Evolutionary conservation across 2,329 filamentous ascomycete species (phyloP), one percentile per base, ranked within the genome.

Genomic region (Penicillium sp.): DNA sequence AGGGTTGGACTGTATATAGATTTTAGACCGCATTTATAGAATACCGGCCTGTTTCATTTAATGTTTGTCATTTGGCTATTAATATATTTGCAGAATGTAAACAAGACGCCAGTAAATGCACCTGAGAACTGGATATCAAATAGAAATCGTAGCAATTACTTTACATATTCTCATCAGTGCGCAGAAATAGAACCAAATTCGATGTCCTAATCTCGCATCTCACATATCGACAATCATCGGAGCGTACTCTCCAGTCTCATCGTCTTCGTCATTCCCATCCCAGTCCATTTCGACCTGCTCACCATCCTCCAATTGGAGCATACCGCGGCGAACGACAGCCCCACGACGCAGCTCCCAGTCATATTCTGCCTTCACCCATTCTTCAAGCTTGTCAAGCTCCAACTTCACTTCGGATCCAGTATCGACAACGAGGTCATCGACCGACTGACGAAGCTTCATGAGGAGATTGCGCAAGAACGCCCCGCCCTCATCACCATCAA

Each of bases 241-340:
- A 28, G 81, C 81, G 71, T 81, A 84, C 57, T 84, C 81, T 10
- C 81, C 81, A 12, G 73, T 76, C 64, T 84, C 81, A 44, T 84
- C 80, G 19, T 83, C 79, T 58, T 79, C 79, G 45, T 83, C 80
- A 58, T 79, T 78, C 39, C 82, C 80, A 34, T 70, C 68, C 54
- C 78, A 67, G 19, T 81, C 78, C 71, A 84, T 71, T 56, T 81
- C 79, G 4, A 84, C 75, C 54, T 74, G 69, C 63, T 84, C 81
- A 15, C 81, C 81, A 59, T 84, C 81, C 61, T 83, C 81, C 47
- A 84, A 61, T 54, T 80, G 74, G 29, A 84, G 56, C 68, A 82
- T 75, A 0, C 81, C 81, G 22, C 72, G 73, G 53, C 75, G 75
- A 19, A 81, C 71, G 55, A 79, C 75, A 17, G 72, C 69, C 39